Conservation (phyloP, 2,329 filamentous ascomycete genomes). For the Stagonosporopsis rhizophila region DNA sequence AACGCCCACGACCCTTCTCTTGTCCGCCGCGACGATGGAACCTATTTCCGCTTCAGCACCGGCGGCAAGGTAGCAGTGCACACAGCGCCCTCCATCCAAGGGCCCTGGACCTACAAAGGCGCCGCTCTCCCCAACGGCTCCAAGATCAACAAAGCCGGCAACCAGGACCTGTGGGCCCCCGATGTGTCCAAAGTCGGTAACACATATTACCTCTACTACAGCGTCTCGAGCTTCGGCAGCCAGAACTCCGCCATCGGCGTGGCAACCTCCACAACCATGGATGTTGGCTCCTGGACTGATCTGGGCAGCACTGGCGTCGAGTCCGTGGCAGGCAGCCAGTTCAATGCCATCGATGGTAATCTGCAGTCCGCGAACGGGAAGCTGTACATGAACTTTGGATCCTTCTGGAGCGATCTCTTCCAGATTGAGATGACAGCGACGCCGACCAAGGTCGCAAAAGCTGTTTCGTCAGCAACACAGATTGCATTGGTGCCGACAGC, state of each 20-base stretch:
- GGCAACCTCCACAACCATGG: slow-evolving; percentile 56
- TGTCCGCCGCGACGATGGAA: slow-evolving; percentile 56
- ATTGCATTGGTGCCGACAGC: slow-evolving; percentile 61
- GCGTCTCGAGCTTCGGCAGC: slow-evolving; percentile 66
- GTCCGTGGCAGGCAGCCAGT: slow-evolving; percentile 41
- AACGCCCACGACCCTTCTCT: slow-evolving; percentile 58
- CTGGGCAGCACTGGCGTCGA: slow-evolving; percentile 60
- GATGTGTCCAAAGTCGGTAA: slow-evolving; percentile 65
- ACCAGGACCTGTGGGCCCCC: slow-evolving; percentile 63
- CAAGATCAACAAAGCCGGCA: slow-evolving; percentile 53
- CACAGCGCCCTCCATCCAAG: slow-evolving; percentile 53
- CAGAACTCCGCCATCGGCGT: slow-evolving; percentile 67
- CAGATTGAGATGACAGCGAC: slow-evolving; percentile 59
- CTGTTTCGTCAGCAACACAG: slow-evolving; percentile 48
- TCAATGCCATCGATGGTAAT: slow-evolving; percentile 60
- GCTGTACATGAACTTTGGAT: slow-evolving; percentile 66
- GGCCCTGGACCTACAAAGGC: slow-evolving; percentile 58
- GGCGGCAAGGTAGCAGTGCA: slow-evolving; percentile 58
- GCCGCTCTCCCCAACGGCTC: slow-evolving; percentile 53
- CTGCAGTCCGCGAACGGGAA: slow-evolving; percentile 49
- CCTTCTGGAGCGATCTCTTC: slow-evolving; percentile 71
- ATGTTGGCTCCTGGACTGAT: slow-evolving; percentile 65
- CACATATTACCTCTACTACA: slow-evolving; percentile 69
- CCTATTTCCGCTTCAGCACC: slow-evolving; percentile 61
- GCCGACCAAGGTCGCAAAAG: slow-evolving; percentile 38